These are phyloP conservation scores for Mycena vulgaris DNA, from an alignment of 768 basidiomycete species.

Conservation along the genomic window DNA sequence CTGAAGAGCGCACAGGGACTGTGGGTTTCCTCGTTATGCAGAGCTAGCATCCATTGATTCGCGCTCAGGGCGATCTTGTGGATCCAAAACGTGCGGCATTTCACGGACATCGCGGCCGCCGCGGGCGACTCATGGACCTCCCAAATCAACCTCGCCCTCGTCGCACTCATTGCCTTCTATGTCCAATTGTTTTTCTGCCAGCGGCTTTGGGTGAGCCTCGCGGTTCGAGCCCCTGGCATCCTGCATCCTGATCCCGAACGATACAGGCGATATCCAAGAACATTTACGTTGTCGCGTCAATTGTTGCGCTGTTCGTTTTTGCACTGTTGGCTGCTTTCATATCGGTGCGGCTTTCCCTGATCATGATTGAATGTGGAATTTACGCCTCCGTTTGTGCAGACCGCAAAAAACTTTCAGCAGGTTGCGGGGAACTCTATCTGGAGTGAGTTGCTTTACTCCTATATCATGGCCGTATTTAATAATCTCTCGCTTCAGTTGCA, in stretches of 20 bases:
- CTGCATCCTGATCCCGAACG: too few species aligned
- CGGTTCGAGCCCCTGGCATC: too few species aligned
- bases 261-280: not conserved
- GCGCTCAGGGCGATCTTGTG: not conserved
- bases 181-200: not conserved
- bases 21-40: not conserved
- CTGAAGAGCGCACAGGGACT: not conserved
- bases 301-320: not conserved
- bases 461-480: too few species aligned
- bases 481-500: too few species aligned
- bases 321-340: not conserved
- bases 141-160: not conserved
- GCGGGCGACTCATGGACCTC: not conserved
- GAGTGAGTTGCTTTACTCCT: too few species aligned
- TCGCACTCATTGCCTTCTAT: not conserved
- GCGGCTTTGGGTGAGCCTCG: not conserved
- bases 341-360: not conserved
- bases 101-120: not conserved
- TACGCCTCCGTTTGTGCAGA: too few species aligned
- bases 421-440: too few species aligned
- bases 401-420: too few species aligned
- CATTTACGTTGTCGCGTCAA: not conserved
- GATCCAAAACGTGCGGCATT: not conserved
- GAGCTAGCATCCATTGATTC: not conserved
- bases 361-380: too few species aligned